Conservation (phyloP, 305 asterid species). For the Fraxinus xanthoxyloides region DNA sequence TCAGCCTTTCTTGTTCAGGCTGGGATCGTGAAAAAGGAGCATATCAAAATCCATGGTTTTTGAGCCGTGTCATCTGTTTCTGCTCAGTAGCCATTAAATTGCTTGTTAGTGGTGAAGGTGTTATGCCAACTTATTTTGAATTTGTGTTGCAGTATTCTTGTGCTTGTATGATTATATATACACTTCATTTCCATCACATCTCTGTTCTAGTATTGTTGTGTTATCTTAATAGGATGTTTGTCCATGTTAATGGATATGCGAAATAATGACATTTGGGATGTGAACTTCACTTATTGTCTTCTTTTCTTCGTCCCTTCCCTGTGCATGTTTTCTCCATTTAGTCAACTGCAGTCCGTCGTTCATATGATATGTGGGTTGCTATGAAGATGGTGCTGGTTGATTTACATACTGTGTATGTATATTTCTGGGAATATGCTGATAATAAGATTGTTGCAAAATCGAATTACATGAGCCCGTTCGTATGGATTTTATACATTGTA, state of each 20-base stretch:
- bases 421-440: neutral
- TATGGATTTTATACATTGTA: neutral
- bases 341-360: neutral
- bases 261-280: neutral
- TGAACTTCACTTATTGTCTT: neutral
- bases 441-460: neutral
- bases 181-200: neutral
- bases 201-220: neutral
- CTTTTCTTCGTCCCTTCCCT: neutral
- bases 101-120: neutral
- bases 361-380: neutral
- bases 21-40: conserved; percentile 30
- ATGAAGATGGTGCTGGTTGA: neutral
- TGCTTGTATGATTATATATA: neutral
- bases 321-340: too few relatives aligned
- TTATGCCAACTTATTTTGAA: neutral
- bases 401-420: neutral
- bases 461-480: neutral
- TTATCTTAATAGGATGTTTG: neutral
- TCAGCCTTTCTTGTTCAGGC: conserved; percentile 14
- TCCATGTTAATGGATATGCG: neutral
- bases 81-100: neutral
- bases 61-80: conserved; percentile 6
- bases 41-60: conserved; percentile 37
- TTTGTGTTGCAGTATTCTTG: neutral